Conservation (phyloP, 257 asterid species). For the Osmanthus fragrans region DNA sequence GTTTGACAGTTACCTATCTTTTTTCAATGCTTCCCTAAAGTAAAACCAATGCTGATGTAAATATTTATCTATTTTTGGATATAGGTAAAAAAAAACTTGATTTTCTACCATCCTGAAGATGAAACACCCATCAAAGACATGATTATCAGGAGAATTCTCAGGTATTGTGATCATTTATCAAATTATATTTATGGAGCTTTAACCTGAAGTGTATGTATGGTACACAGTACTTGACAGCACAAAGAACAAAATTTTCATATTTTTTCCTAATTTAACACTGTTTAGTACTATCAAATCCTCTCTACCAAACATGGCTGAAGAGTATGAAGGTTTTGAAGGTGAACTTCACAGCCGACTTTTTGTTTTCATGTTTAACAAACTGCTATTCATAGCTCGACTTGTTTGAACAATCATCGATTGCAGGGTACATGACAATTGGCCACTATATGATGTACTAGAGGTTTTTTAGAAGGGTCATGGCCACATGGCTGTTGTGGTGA, state of each 20-base stretch:
- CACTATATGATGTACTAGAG: conserved; percentile 60
- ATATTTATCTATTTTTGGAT: not conserved
- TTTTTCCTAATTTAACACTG: not conserved
- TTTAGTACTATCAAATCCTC: not conserved
- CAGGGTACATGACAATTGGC: conserved; percentile 50
- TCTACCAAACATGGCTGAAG: not conserved
- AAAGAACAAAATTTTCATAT: not conserved
- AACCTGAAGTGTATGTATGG: not conserved
- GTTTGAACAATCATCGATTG: not conserved
- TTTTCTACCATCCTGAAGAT: conserved; percentile 56
- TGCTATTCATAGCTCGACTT: not conserved
- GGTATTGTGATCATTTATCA: conserved; percentile 33
- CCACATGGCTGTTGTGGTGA: conserved; percentile 32
- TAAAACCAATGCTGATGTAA: not conserved
- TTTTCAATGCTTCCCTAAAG: not conserved
- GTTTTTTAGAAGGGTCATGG: conserved; percentile 37
- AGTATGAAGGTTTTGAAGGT: too few relatives aligned
- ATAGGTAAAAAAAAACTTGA: conserved; percentile 60
- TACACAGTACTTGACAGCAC: not conserved
- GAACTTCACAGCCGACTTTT: not conserved
- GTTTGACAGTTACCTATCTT: too few relatives aligned
- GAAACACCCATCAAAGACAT: conserved; percentile 50
- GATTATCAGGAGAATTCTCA: conserved; percentile 64
- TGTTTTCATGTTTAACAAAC: not conserved
- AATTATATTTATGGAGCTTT: not conserved